Conservation (phyloP, 2,329 filamentous ascomycete species). For the Aspergillus carbonarius region DNA sequence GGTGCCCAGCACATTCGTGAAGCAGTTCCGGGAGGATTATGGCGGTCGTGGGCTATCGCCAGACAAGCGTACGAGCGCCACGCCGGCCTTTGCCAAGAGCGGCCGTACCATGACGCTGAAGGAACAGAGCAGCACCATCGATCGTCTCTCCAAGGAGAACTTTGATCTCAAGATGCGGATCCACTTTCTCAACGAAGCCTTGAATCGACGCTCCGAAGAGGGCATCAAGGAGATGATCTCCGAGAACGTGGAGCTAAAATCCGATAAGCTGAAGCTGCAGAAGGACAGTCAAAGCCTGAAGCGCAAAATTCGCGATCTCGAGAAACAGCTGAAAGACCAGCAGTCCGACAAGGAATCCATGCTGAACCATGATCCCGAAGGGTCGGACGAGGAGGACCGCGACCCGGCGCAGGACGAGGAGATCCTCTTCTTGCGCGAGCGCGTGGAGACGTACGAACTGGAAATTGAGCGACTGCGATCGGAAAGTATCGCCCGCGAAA, state of each 20-base stretch:
- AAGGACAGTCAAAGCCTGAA: constrained; percentile 85
- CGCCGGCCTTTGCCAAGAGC: constrained; percentile 52
- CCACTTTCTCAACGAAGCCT: constrained; percentile 89
- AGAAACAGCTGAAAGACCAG: constrained; percentile 69
- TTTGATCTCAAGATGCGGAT: constrained; percentile 97
- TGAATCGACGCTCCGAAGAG: constrained; percentile 92
- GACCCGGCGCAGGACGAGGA: constrained; percentile 71
- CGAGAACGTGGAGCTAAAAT: constrained; percentile 94
- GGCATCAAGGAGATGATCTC: constrained; percentile 97
- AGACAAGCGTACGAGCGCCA: constrained; percentile 58
- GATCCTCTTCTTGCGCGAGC: constrained; percentile 77
- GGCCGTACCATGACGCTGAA: constrained; percentile 82
- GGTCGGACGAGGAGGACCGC: constrained; percentile 49
- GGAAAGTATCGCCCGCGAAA: constrained; percentile 75
- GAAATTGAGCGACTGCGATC: constrained; percentile 80
- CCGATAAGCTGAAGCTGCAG: constrained; percentile 80
- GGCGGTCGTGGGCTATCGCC: constrained; percentile 57
- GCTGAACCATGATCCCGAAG: constrained; percentile 42
- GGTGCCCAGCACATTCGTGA: constrained; percentile 82
- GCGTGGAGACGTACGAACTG: constrained; percentile 77
- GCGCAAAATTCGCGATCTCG: constrained; percentile 78
- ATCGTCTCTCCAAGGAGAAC: constrained; percentile 94
- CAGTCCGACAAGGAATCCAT: constrained; percentile 46
- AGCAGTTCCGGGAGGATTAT: constrained; percentile 76
- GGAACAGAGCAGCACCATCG: constrained; percentile 96